Evolutionary conservation across 176 grass and related monocot genomes (phyloP).

Genomic region (Carex kokanica): DNA sequence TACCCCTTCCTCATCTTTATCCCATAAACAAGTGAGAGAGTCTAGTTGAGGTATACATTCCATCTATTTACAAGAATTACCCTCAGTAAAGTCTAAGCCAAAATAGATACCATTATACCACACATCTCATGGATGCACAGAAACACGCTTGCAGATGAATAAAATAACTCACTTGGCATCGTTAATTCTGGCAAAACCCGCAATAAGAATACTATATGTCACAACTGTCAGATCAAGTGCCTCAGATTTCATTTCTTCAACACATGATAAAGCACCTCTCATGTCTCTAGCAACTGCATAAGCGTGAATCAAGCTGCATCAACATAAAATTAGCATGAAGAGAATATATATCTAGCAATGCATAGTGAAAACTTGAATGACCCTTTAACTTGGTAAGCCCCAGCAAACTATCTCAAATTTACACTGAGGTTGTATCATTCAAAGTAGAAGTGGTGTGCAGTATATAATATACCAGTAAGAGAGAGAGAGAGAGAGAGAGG

Average conservation of each 20-base stretch:
- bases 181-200: slow-evolving; percentile 72
- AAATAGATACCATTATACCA: neutral
- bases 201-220: slow-evolving; percentile 90
- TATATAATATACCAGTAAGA: neutral
- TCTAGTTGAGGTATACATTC: neutral
- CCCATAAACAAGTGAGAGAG: too few relatives aligned
- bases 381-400: neutral
- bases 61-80: slow-evolving; percentile 1
- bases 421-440: neutral
- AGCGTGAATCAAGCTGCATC: slow-evolving; percentile 99
- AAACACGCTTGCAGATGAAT: neutral
- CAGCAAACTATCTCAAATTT: neutral
- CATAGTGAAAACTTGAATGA: neutral
- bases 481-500: neutral
- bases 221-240: slow-evolving; percentile 73
- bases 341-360: neutral
- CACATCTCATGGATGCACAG: neutral
- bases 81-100: neutral
- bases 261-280: slow-evolving; percentile 69
- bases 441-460: neutral
- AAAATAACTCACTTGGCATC: slow-evolving; percentile 74
- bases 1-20: too few relatives aligned
- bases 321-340: slow-evolving; percentile 33
- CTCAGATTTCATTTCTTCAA: slow-evolving; percentile 93
- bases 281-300: slow-evolving; percentile 99